phyloP scores from a whole-genome alignment of 108 stramenopile species.

The Nitzschia sp. region DNA sequence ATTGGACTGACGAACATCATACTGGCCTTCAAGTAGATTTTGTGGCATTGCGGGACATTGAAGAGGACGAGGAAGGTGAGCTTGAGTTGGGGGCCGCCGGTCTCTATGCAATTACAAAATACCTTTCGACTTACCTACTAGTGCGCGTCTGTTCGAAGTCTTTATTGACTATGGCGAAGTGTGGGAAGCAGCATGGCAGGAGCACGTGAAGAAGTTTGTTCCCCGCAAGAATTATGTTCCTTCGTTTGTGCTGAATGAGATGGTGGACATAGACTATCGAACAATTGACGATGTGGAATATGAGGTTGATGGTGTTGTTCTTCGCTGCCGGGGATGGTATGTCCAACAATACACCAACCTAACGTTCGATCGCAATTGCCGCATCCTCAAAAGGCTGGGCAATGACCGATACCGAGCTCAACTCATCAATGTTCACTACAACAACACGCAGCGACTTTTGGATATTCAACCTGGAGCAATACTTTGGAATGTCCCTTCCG shows the following conservation, averaged over 20 bases:
- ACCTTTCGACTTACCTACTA: too few relatives aligned
- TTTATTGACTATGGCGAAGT: conserved; percentile 72
- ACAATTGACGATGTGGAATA: conserved; percentile 28
- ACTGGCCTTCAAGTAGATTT: conserved; percentile 54
- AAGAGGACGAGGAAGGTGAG: conserved; percentile 65
- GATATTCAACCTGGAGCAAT: not conserved
- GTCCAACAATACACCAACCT: conserved; percentile 4
- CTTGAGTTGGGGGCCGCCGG: too few relatives aligned
- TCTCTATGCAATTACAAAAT: too few relatives aligned
- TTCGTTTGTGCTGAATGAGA: conserved; percentile 27
- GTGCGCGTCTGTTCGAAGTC: too few relatives aligned
- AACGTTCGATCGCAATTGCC: not conserved
- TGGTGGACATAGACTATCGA: conserved; percentile 3
- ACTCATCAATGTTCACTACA: not conserved
- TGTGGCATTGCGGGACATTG: conserved; percentile 72
- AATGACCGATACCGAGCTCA: conserved; percentile 21
- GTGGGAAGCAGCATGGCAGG: conserved; percentile 74
- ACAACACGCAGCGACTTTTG: not conserved
- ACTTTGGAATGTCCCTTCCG: conserved; percentile 29
- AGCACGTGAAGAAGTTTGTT: conserved; percentile 31
- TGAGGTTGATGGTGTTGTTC: conserved; percentile 12
- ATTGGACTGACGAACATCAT: conserved; percentile 23
- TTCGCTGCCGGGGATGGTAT: conserved; percentile 22
- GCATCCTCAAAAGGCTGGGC: conserved; percentile 27
- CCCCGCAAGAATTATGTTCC: conserved; percentile 26